A percentile compares a stretch with the other conserved stretches of the same genome.
These are phyloP conservation scores for Petrea volubilis DNA, from an alignment of 257 asterid species.

Conservation along the genomic window DNA sequence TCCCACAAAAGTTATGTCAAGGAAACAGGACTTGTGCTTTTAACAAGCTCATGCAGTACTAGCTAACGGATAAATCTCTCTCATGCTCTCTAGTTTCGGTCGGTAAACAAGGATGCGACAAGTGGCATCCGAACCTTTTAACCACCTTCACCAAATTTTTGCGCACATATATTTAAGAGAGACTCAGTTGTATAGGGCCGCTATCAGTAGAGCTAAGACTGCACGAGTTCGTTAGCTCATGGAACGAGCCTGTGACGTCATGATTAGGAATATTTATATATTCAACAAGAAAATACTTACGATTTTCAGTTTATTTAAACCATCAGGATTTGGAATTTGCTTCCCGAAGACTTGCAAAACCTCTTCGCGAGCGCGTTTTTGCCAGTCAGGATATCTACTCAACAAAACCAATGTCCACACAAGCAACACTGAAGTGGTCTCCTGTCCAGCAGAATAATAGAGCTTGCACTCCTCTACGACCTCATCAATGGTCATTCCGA, in stretches of 20 bases:
- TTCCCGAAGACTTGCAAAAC: constrained; percentile 31
- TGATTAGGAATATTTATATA: neutral
- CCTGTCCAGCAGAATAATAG: constrained; percentile 52
- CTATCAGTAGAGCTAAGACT: too few species aligned
- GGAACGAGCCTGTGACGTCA: neutral
- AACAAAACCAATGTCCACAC: constrained; percentile 45
- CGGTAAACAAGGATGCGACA: too few species aligned
- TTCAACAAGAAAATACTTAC: constrained; percentile 30
- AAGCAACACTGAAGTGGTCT: constrained; percentile 40
- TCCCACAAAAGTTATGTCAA: neutral
- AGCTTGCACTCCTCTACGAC: constrained; percentile 51
- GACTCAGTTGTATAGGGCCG: too few species aligned
- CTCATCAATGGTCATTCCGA: constrained; percentile 35
- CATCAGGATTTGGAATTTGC: constrained; percentile 30
- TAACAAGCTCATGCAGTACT: too few species aligned
- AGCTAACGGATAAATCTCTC: too few species aligned
- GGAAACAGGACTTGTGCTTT: too few species aligned
- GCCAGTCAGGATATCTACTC: constrained; percentile 41
- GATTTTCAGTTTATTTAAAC: constrained; percentile 34
- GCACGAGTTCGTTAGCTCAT: too few species aligned
- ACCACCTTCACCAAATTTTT: too few species aligned
- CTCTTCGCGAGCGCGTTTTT: constrained; percentile 46
- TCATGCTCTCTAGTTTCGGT: too few species aligned
- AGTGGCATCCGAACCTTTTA: too few species aligned
- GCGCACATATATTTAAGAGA: too few species aligned